phyloP scores from a whole-genome alignment of 2,329 filamentous ascomycete species.

The Aspergillus sp. region DNA sequence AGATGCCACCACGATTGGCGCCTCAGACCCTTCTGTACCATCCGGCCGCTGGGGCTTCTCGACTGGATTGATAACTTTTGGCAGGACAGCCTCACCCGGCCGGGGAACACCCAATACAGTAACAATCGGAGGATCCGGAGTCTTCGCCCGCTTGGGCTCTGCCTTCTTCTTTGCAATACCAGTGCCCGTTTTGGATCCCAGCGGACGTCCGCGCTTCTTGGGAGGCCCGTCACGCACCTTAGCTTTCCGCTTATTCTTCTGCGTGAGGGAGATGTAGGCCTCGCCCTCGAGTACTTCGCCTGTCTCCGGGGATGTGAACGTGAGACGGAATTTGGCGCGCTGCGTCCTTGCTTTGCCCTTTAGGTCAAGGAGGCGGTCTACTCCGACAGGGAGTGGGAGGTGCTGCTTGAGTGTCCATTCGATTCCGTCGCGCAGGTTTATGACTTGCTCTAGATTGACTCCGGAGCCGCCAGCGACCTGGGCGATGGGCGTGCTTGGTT shows the following conservation, averaged over 20 bases:
- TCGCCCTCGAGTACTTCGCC: constrained; percentile 22
- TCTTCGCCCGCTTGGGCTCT: neutral
- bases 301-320: constrained; percentile 14
- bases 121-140: neutral
- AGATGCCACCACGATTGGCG: neutral
- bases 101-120: neutral
- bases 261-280: constrained; percentile 17
- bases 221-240: neutral
- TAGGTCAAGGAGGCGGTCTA: constrained; percentile 16
- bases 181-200: neutral
- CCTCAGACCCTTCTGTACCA: neutral
- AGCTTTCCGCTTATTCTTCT: neutral
- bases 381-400: constrained; percentile 8
- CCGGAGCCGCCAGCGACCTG: neutral
- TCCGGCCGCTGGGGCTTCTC: neutral
- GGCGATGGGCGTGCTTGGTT: neutral
- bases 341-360: constrained; percentile 16
- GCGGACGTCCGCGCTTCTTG: neutral
- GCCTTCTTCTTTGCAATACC: neutral
- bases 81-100: neutral
- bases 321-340: constrained; percentile 17
- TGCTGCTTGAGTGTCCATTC: constrained; percentile 17
- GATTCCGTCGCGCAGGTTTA: constrained; percentile 16
- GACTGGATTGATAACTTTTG: neutral
- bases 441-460: constrained; percentile 15